Conservation (phyloP, 768 basidiomycete genomes). For the Podaxis sp. region DNA sequence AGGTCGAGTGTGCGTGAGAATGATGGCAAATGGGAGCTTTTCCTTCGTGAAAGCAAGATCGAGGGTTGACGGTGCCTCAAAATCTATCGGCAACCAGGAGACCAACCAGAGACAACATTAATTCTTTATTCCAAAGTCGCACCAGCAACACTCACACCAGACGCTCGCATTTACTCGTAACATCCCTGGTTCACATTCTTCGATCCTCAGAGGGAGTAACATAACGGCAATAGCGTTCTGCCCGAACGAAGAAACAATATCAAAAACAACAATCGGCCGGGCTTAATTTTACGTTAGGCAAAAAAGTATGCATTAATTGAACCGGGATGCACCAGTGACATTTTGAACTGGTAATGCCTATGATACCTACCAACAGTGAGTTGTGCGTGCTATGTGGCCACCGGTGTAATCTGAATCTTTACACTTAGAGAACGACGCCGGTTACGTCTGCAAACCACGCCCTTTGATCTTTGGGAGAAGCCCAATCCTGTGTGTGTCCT, state of each 20-base stretch:
- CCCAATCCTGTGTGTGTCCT: constrained; percentile 59
- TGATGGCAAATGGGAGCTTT: constrained; percentile 23
- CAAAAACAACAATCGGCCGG: too few relatives aligned
- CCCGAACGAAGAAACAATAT: too few relatives aligned
- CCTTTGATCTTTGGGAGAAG: constrained; percentile 54
- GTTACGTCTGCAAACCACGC: constrained; percentile 62
- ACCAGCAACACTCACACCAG: constrained; percentile 25
- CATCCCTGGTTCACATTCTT: too few relatives aligned
- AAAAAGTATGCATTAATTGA: too few relatives aligned
- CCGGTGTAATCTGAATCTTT: not conserved
- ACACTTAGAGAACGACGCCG: constrained; percentile 33
- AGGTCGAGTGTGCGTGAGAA: constrained; percentile 36
- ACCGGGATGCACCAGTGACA: too few relatives aligned
- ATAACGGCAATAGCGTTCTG: too few relatives aligned
- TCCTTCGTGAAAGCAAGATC: constrained; percentile 28
- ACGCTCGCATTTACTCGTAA: not conserved
- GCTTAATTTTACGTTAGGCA: too few relatives aligned
- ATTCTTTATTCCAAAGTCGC: not conserved
- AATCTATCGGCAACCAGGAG: constrained; percentile 35
- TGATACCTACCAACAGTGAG: not conserved
- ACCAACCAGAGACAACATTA: constrained; percentile 23
- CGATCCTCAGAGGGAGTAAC: too few relatives aligned
- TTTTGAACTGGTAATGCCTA: not conserved
- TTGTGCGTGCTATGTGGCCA: not conserved
- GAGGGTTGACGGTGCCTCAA: constrained; percentile 27